Conservation (phyloP, 352 stramenopile genomes). For the Globisporangium sylvaticum region DNA sequence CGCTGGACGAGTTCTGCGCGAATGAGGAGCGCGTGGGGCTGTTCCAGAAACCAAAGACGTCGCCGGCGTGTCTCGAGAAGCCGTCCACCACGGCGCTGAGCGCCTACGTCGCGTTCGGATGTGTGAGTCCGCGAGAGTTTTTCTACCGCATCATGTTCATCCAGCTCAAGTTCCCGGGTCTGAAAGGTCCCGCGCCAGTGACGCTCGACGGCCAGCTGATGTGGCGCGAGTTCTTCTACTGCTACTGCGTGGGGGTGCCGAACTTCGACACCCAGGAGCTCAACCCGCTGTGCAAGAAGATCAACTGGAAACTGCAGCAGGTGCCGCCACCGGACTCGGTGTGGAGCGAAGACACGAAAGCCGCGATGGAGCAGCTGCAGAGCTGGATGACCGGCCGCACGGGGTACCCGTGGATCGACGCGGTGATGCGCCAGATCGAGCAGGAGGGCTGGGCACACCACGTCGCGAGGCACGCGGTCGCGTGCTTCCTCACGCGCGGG, state of each 20-base stretch:
- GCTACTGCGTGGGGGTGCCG: constrained; percentile 47
- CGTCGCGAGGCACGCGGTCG: constrained; percentile 89
- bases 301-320: constrained; percentile 55
- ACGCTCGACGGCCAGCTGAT: constrained; percentile 93
- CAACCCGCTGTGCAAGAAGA: constrained; percentile 87
- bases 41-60: constrained; percentile 97
- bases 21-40: constrained; percentile 70
- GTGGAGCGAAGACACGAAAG: constrained; percentile 32
- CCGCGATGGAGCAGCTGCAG: constrained; percentile 51
- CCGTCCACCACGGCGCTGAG: constrained; percentile 94
- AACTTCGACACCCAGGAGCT: constrained; percentile 88
- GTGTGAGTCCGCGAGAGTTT: constrained; percentile 77
- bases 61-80: constrained; percentile 68
- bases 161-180: constrained; percentile 85
- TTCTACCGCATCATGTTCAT: constrained; percentile 82
- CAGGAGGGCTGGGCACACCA: constrained; percentile 86
- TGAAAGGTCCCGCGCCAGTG: constrained; percentile 77
- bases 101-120: constrained; percentile 90
- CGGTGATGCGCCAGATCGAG: constrained; percentile 91
- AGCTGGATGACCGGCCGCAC: constrained; percentile 93
- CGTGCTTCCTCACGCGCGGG: constrained; percentile 95
- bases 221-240: constrained; percentile 95
- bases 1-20: constrained; percentile 56
- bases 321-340: constrained; percentile 18
- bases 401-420: constrained; percentile 97